Base-by-base conservation (phyloP, 139 green algal species). In the Coccomyxa sp. region DNA sequence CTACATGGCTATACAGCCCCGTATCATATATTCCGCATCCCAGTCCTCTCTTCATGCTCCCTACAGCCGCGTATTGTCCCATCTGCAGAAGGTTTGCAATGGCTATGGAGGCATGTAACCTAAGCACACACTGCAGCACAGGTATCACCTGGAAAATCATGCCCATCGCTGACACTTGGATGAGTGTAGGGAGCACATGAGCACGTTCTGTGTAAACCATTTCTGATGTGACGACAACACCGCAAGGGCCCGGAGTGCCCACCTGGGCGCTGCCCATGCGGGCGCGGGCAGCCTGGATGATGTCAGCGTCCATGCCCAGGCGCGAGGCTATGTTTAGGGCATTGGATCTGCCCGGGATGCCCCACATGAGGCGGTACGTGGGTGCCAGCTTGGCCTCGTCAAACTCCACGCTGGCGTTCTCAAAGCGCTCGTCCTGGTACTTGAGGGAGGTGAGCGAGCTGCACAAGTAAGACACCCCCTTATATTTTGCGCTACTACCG, bases 361-460 rank as follows among this genome's bases (percentile, higher is more conserved):
- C 94, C 93, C 92, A 96, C 70, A 97, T 82, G 74, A 98, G 83
- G 31, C 86, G 81, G 87, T 97, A 97, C 7, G 94, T 97, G 12
- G 93, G 93, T 1, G 83, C 85, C 50, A 97, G 87, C 37, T 75
- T 79, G 31, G 79, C 84, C 68, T 93, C 89, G 78, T 98, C 91
- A 85, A 98, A 97, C 82, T 97, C 94, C 69, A 97, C 91, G 39
- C 84, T 91, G 5, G 91, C 92, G 76, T 97, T 97, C 83, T 97
- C 94, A 80, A 96, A 94, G 7, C 86, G 74, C n/a, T 78, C 44
- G 78, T 94, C 89, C 35, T 94, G 86, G 84, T 95, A 97, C 74
- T 96, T 96, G 37, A 97, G 86, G 0, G 78, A 82, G 0, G 88
- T 92, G 68, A 95, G 91, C 34, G 88, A 77, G 73, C 78, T 88